Base-by-base conservation (phyloP, 441 rosid species). In the Erodium trifolium region DNA sequence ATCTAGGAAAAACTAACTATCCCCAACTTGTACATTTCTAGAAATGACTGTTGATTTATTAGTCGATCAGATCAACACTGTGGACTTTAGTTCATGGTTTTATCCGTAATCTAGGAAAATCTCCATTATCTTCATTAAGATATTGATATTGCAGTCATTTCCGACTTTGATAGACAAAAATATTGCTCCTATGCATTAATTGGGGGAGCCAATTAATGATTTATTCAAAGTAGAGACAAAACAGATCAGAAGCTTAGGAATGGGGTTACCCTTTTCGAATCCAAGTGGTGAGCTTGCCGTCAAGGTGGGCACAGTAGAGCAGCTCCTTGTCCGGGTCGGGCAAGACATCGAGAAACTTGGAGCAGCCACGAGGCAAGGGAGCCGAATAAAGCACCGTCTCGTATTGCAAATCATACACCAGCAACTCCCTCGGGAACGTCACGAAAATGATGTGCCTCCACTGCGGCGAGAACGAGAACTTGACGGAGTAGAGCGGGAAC, bases 251-350 rank as follows among this genome's bases (percentile, higher is more conserved):
- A 41, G 10, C 47, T 41, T 41, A 41, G 47, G 47, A 41, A 23
- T 19, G 63, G 57, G 71, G 96, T 78, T 85, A 93, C 99, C 88
- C 93, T 81, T 90, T 87, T 16, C 94, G 87, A 66, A 83, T 83
- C 99, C 99, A 94, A 68, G 90, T 85, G 83, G 96, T 94, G 84
- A 94, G 85, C 82, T 74, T 87, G 27, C 99, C 99, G 70, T 91
- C 97, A 18, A 92, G 76, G 71, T 94, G 99, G 71, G 88, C 90
- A 73, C 99, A 91, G 60, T 87, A 91, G 14, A 90, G 85, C 77
- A 87, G 75, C 73, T 86, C 96, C 67, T 82, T 80, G 72, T 84
- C 82, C 0, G 96, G 97, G 85, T 94, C 97, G 0, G 93, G 92
- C 75, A 87, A 79, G 34, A 94, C 93, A 77, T 94, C 96, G 18